phyloP scores from a whole-genome alignment of 2,329 filamentous ascomycete species.

The Botryotinia convoluta region DNA sequence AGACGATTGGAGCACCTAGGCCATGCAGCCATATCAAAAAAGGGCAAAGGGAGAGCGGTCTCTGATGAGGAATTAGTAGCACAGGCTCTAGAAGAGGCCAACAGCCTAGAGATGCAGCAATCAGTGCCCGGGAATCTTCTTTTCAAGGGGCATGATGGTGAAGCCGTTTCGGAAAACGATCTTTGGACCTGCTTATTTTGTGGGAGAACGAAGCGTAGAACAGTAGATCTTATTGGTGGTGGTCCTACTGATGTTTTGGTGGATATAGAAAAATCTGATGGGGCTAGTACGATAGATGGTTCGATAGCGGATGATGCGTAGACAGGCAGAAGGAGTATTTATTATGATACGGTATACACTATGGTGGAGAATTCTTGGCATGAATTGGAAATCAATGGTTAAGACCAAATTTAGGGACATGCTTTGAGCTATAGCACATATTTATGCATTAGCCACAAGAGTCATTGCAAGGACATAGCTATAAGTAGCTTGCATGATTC shows the following conservation, averaged over 20 bases:
- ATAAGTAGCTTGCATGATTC: neutral
- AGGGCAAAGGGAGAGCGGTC: slow-evolving; percentile 43
- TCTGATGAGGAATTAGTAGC: slow-evolving; percentile 52
- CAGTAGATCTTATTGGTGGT: neutral
- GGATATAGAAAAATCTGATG: neutral
- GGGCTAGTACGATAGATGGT: neutral
- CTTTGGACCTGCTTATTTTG: slow-evolving; percentile 90
- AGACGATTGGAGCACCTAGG: slow-evolving; percentile 77
- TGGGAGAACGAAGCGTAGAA: slow-evolving; percentile 20
- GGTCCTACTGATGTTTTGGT: neutral
- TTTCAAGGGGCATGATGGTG: slow-evolving; percentile 69
- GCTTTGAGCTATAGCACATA: neutral
- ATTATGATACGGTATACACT: neutral
- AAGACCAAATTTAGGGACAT: neutral
- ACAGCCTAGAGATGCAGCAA: slow-evolving; percentile 78
- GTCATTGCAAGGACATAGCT: neutral
- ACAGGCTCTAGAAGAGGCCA: slow-evolving; percentile 72
- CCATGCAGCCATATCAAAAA: slow-evolving; percentile 39
- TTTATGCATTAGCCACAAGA: neutral
- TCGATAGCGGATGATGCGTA: neutral
- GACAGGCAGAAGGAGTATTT: no score
- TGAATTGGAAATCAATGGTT: neutral
- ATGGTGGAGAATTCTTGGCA: neutral
- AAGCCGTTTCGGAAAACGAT: slow-evolving; percentile 74
- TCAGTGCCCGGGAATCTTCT: slow-evolving; percentile 69